Percentiles rank a stretch among this genome's conserved stretches.
Evolutionary conservation across 2,329 filamentous ascomycete species (phyloP).

Genomic region (Neonectria punicea): DNA sequence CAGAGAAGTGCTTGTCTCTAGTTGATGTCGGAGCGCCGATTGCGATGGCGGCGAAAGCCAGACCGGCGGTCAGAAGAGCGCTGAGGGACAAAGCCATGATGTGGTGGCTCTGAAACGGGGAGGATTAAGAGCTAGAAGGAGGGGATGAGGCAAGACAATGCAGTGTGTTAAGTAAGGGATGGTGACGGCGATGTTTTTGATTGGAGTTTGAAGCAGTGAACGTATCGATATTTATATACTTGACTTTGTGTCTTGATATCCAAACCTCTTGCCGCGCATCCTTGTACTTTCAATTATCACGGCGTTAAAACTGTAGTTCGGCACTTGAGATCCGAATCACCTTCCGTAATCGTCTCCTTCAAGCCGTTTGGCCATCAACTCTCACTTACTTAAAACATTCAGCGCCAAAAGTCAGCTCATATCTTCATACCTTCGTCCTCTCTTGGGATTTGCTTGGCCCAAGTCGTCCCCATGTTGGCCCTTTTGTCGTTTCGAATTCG

Average conservation of each 20-base stretch:
- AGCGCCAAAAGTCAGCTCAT: not conserved
- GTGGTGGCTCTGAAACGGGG: not conserved
- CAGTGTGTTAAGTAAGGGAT: not conserved
- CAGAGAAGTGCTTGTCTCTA: constrained; percentile 33
- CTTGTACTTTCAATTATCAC: not conserved
- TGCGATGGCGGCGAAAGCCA: constrained; percentile 9
- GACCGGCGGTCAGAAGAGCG: constrained; percentile 9
- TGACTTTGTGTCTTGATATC: not conserved
- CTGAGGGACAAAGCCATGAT: constrained; percentile 10
- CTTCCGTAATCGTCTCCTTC: not conserved
- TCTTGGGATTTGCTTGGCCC: constrained; percentile 17
- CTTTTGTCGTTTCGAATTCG: constrained; percentile 7
- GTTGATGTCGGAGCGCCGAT: constrained; percentile 3
- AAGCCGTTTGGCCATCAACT: not conserved
- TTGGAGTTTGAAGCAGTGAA: not conserved
- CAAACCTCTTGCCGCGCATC: not conserved
- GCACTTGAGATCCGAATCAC: constrained; percentile 11
- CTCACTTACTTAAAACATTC: not conserved
- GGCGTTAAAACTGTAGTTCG: not conserved
- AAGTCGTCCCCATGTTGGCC: constrained; percentile 2
- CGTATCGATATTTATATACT: not conserved
- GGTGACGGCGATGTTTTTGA: not conserved
- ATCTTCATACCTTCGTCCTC: not conserved
- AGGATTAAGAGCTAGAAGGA: not conserved
- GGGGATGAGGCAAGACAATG: not conserved